Base-by-base conservation (phyloP, 2,329 filamentous ascomycete species). In the Colletotrichum sp. region DNA sequence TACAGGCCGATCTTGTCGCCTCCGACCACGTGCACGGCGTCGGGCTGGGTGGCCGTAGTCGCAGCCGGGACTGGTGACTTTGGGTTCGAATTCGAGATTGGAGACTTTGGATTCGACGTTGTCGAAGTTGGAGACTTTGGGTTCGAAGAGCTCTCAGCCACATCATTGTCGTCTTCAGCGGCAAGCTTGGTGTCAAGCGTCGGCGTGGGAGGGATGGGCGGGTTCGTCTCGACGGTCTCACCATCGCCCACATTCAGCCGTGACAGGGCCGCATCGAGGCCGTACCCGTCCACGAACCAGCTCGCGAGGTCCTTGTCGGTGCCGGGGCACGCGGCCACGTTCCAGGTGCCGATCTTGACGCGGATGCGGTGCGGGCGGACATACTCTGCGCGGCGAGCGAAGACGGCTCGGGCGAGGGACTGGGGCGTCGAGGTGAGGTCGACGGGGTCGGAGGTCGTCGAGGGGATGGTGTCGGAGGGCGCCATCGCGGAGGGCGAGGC, bases 291-390 rank as follows among this genome's bases (percentile, higher is more conserved):
- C 9, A 98, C 90, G 83, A 99, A 98, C 97, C 97, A 99, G 36
- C 91, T 92, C 9, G 92, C 94, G 7, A 99, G 87, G 82, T 99
- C 97, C 79, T 95, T 95, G 84, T 98, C 96, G 1, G 95, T 96
- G 28, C 95, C 95, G 15, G 95, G 92, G 78, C 94, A 93, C 2
- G 94, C 93, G 6, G 96, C 97, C 18, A 98, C 95, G 85, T 99
- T 99, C 97, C 97, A 99, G 0, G 95, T 94, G 57, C 96, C 97
- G 68, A 99, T 90, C 85, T 98, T 98, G 84, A 99, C 91, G 78
- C 93, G 93, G 79, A 98, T 92, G 67, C 90, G 90, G 82, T 93
- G 93, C 59, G 93, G 91, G 49, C 93, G 91, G 30, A 94, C 93
- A 83, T 96, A 99, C 83, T 99, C 96, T 65, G 91, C 87, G 80